Percentiles rank a stretch among this genome's conserved stretches.
Evolutionary conservation across 352 stramenopile genomes (phyloP).

Genomic region (Phytophthora parvispora): DNA sequence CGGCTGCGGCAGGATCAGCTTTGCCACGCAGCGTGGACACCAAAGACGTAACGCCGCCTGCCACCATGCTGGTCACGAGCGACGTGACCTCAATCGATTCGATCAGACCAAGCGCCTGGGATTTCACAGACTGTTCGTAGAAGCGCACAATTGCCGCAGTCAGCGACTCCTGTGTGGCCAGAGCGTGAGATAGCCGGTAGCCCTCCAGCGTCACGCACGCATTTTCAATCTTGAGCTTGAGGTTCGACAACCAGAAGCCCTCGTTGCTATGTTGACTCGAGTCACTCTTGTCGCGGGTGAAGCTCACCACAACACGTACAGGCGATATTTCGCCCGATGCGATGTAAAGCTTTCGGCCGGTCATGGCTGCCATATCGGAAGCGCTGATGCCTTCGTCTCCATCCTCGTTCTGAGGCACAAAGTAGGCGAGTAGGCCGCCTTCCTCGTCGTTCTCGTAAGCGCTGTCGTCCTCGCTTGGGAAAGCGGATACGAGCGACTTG

Average conservation of each 20-base stretch:
- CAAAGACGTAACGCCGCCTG: slow-evolving; percentile 78
- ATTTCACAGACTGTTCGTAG: slow-evolving; percentile 88
- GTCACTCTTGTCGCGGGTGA: slow-evolving; percentile 78
- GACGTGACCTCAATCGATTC: slow-evolving; percentile 90
- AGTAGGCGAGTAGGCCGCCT: slow-evolving; percentile 76
- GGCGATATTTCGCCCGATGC: slow-evolving; percentile 73
- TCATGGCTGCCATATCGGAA: slow-evolving; percentile 75
- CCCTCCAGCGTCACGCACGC: slow-evolving; percentile 79
- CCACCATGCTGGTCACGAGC: slow-evolving; percentile 86
- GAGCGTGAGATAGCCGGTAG: slow-evolving; percentile 71
- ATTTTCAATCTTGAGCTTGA: slow-evolving; percentile 91
- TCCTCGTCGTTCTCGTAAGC: slow-evolving; percentile 44
- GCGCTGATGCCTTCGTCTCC: slow-evolving; percentile 36
- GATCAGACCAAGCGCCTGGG: slow-evolving; percentile 82
- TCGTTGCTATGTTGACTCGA: slow-evolving; percentile 34
- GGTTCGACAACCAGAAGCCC: slow-evolving; percentile 83
- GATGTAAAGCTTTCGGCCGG: slow-evolving; percentile 83
- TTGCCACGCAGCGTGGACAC: slow-evolving; percentile 88
- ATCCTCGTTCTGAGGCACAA: slow-evolving; percentile 53
- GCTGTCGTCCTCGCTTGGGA: slow-evolving; percentile 38
- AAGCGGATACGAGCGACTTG: slow-evolving; percentile 62
- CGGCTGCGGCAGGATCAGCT: slow-evolving; percentile 59
- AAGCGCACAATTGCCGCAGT: slow-evolving; percentile 72
- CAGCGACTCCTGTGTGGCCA: slow-evolving; percentile 82
- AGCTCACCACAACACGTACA: slow-evolving; percentile 82